Conservation (phyloP, 2,329 filamentous ascomycete species). For the Penicillium sp. region DNA sequence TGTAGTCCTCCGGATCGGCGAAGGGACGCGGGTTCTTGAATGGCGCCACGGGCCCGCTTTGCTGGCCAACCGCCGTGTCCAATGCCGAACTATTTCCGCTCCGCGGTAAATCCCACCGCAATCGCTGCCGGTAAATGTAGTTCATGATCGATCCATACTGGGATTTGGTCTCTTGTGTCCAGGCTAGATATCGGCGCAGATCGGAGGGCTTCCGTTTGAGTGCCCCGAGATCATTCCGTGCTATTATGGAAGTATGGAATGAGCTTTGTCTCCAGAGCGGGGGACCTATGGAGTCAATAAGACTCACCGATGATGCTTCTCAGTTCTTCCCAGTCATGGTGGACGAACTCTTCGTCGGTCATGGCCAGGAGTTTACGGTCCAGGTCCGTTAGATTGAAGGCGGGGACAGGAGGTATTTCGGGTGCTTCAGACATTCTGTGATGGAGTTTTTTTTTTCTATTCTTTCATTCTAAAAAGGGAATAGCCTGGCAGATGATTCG, state of each 20-base stretch:
- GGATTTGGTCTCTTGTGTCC: conserved; percentile 54
- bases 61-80: conserved; percentile 23
- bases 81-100: neutral
- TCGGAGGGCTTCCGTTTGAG: conserved; percentile 59
- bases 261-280: conserved; percentile 1
- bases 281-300: conserved; percentile 1
- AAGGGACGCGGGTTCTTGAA: conserved; percentile 52
- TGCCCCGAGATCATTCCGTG: conserved; percentile 52
- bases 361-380: conserved; percentile 50
- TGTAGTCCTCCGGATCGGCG: conserved; percentile 52
- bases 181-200: conserved; percentile 57
- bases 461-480: neutral
- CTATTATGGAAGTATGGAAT: conserved; percentile 26
- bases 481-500: neutral
- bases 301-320: conserved; percentile 51
- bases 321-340: conserved; percentile 52
- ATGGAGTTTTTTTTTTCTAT: neutral
- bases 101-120: conserved; percentile 48
- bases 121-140: conserved; percentile 54
- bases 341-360: conserved; percentile 51
- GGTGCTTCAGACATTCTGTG: conserved; percentile 9
- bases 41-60: conserved; percentile 37
- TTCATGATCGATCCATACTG: conserved; percentile 55
- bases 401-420: conserved; percentile 16
- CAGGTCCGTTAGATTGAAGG: conserved; percentile 49